phyloP scores from a whole-genome alignment of 148 eudicot genomes.

The Cornus controversa region DNA sequence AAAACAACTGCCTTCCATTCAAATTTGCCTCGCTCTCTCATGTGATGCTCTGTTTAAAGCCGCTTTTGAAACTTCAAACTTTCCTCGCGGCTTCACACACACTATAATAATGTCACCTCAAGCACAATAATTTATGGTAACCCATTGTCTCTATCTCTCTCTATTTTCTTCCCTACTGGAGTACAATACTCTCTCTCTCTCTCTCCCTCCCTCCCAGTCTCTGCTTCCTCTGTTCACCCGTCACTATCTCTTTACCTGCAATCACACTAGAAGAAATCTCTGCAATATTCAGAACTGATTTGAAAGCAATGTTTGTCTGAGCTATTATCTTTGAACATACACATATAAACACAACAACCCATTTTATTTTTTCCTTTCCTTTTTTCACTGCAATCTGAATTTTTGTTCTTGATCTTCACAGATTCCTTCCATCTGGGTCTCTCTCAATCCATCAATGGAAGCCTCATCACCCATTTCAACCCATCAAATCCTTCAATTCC shows the following conservation, averaged over 20 bases:
- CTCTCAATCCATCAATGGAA: conserved; percentile 32
- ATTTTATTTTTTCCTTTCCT: not conserved
- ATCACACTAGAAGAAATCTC: not conserved
- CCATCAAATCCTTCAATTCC: conserved; percentile 9
- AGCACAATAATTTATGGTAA: not conserved
- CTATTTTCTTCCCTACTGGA: not conserved
- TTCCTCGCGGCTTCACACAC: not conserved
- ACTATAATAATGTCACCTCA: not conserved
- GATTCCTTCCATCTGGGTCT: conserved; percentile 14
- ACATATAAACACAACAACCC: not conserved
- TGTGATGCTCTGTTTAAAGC: not conserved
- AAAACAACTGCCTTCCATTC: not conserved
- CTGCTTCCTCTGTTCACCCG: not conserved
- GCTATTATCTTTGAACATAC: not conserved
- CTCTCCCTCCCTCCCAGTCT: not conserved
- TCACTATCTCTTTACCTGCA: not conserved
- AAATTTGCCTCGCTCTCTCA: not conserved
- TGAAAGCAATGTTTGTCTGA: not conserved
- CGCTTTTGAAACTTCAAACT: not conserved
- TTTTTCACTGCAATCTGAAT: not conserved
- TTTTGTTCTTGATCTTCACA: not conserved
- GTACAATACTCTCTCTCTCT: not conserved
- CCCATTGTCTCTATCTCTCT: not conserved
- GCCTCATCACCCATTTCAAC: conserved; percentile 36
- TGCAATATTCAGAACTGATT: not conserved